Evolutionary conservation across 495 filamentous ascomycete genomes (phyloP), one percentile per base, ranked within the genome.

Genomic region (Daldinia childiae): DNA sequence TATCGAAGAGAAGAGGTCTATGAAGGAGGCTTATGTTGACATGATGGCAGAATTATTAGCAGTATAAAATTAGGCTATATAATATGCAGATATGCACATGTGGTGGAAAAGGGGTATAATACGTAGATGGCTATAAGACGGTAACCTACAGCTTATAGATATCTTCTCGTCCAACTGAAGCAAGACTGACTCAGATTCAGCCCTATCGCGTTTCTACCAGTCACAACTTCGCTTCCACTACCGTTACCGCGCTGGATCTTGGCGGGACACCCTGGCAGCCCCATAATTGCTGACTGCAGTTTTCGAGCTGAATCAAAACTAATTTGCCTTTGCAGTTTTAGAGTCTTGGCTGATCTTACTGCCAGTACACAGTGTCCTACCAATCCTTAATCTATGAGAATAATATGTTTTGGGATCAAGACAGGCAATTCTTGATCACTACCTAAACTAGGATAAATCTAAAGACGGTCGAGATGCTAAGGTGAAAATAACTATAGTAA

Each of bases 201-300:
- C 43, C 43, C 19, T 48, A 48, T 48, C 43, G 17, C 17, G 43
- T 19, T 48, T 48, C 43, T 19, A 48, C 39, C 39, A 9, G 39
- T 11, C n/a, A 17, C 39, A 2, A 41, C 39, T 41, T 41, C 39
- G 39, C 15, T 15, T 41, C 39, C 39, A 41, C 39, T 17, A 17
- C 39, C 15, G 39, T n/a, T 17, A 17, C 39, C 15, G 39, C n/a
- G 43, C 19, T 48, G 43, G 43, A 48, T 48, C 43, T 48, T 24
- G 8, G 43, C 43, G 19, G 43, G 8, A 9, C 43, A 41, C n/a
- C 43, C 43, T 19, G 17, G 17, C 17, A 48, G 43, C 8, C 8
- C 43, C 43, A 48, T 48, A 48, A 48, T 48, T 24, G 43, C 43
- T 48, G 43, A 48, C 43, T 24, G 43, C 43, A 48, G 43, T 21